Percentiles rank a stretch among this genome's conserved stretches.
These are phyloP conservation scores for Myriosclerotinia curreyana DNA, from an alignment of 2,329 filamentous ascomycete species.

Conservation along the genomic window DNA sequence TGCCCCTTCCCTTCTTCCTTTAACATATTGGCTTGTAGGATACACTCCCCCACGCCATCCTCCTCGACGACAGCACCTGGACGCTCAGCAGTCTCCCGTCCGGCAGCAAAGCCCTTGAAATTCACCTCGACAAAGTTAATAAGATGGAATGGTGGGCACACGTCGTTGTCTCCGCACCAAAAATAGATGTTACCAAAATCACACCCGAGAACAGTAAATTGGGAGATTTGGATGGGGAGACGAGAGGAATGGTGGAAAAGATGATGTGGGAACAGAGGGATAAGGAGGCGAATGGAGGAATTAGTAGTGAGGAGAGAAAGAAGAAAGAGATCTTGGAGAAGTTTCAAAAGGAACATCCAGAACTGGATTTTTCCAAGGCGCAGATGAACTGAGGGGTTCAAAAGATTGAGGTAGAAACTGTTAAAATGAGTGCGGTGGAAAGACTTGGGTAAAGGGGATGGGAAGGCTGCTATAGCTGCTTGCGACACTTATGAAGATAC, in stretches of 20 bases:
- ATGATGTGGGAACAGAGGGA: slow-evolving; percentile 99
- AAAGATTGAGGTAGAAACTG: neutral
- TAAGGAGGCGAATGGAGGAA: slow-evolving; percentile 87
- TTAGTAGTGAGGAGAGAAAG: slow-evolving; percentile 92
- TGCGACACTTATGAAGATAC: slow-evolving; percentile 5
- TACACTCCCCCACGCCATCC: slow-evolving; percentile 75
- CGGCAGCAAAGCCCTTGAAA: slow-evolving; percentile 67
- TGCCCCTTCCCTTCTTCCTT: no score
- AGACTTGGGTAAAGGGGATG: neutral
- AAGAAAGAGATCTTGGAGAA: slow-evolving; percentile 90
- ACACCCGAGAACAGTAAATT: slow-evolving; percentile 88
- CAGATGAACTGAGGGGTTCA: slow-evolving; percentile 55
- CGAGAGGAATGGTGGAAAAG: slow-evolving; percentile 97
- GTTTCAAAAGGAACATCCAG: slow-evolving; percentile 69
- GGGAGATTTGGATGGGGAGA: slow-evolving; percentile 90
- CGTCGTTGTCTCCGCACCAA: slow-evolving; percentile 79
- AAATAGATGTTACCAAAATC: slow-evolving; percentile 95
- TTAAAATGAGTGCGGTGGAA: neutral
- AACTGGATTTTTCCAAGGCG: slow-evolving; percentile 70
- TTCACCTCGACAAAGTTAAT: slow-evolving; percentile 93
- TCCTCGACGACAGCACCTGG: slow-evolving; percentile 89
- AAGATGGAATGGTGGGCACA: slow-evolving; percentile 99
- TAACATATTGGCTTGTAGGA: slow-evolving; percentile 54
- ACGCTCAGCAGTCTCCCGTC: slow-evolving; percentile 68
- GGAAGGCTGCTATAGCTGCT: neutral